Evolutionary conservation across 2,329 filamentous ascomycete species (phyloP).

Genomic region (Aureobasidium sp.): DNA sequence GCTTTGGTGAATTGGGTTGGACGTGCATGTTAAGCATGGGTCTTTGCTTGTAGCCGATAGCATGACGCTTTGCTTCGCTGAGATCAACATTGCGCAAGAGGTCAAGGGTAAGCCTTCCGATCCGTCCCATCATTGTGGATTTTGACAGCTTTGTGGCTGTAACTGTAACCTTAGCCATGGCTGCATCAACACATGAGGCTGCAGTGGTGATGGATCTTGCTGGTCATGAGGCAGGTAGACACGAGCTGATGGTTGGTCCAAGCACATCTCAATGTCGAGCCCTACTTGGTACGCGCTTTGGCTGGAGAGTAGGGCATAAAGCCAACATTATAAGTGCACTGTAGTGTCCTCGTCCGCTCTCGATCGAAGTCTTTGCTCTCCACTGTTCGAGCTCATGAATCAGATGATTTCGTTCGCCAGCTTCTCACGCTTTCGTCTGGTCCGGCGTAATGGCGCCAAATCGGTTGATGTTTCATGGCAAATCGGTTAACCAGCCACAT

Average conservation of each 20-base stretch:
- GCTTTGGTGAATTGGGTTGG: background rate
- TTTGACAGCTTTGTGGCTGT: slow-evolving; percentile 1
- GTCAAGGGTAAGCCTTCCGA: background rate
- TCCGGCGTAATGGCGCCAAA: background rate
- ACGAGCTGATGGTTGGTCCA: background rate
- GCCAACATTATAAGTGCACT: background rate
- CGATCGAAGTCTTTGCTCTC: background rate
- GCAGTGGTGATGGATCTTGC: background rate
- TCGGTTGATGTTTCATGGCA: background rate
- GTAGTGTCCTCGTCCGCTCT: background rate
- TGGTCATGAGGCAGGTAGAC: background rate
- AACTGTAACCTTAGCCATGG: background rate
- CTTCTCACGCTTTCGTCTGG: background rate
- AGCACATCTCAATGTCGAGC: background rate
- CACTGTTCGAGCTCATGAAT: background rate
- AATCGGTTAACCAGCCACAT: background rate
- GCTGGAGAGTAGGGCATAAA: background rate
- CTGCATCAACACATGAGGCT: background rate
- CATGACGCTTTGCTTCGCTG: background rate
- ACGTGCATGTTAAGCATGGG: background rate
- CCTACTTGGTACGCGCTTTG: background rate
- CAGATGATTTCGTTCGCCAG: background rate
- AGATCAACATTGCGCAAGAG: background rate
- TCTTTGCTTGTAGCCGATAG: background rate
- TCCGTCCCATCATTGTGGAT: background rate